Percentiles rank a stretch among this genome's conserved stretches.
Conservation (phyloP, 805 yeast genomes). For the Huiozyma naganishii region DNA sequence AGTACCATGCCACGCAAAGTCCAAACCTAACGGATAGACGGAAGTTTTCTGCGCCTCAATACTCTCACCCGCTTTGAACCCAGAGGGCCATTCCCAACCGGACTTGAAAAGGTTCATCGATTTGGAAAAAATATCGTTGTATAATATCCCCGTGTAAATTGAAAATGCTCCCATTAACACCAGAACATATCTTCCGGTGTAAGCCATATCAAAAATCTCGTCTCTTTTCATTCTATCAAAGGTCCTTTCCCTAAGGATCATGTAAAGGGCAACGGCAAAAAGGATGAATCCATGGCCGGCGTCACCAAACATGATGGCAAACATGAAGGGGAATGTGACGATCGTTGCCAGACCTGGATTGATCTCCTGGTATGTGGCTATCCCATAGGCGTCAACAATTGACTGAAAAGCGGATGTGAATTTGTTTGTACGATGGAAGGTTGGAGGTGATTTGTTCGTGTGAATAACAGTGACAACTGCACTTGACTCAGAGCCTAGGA, state of each 20-base stretch:
- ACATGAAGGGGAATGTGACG: conserved; percentile 95
- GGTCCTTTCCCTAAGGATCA: conserved; percentile 65
- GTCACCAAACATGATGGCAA: conserved; percentile 99
- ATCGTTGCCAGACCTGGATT: conserved; percentile 94
- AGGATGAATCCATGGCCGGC: conserved; percentile 89
- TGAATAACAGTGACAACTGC: conserved; percentile 48
- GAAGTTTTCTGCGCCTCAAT: conserved; percentile 58
- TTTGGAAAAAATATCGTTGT: conserved; percentile 87
- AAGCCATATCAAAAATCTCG: conserved; percentile 96
- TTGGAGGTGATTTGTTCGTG: conserved; percentile 86
- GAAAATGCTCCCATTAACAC: conserved; percentile 90
- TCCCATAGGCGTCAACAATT: conserved; percentile 92
- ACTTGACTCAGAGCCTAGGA: conserved; percentile 34
- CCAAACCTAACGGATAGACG: conserved; percentile 76
- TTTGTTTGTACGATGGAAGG: conserved; percentile 88
- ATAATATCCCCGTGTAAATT: conserved; percentile 87
- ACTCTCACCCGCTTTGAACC: conserved; percentile 57
- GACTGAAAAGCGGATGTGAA: conserved; percentile 88
- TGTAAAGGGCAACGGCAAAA: conserved; percentile 55
- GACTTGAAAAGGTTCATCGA: conserved; percentile 80
- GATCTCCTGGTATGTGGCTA: conserved; percentile 86
- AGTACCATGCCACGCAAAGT: conserved; percentile 94
- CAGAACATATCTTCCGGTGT: conserved; percentile 80
- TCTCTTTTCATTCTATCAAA: conserved; percentile 65
- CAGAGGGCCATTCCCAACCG: conserved; percentile 90